phyloP scores from a whole-genome alignment of 1,284 basidiomycete species.

The Hypsizygus ulmarius region DNA sequence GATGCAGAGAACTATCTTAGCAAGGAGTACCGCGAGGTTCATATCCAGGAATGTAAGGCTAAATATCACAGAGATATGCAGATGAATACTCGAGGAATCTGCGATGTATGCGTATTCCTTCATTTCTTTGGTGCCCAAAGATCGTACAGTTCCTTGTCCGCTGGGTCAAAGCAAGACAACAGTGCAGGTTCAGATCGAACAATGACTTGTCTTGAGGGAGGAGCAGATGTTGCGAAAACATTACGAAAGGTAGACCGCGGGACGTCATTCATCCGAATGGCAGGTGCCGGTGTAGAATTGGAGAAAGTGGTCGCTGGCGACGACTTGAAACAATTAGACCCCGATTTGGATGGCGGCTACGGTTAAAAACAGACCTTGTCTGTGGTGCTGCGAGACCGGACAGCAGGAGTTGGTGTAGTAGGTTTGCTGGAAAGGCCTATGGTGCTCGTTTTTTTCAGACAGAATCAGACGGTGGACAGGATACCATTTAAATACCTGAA shows the following conservation, averaged over 20 bases:
- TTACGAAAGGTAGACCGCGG: slow-evolving; percentile 28
- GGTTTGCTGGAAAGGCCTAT: slow-evolving; percentile 11
- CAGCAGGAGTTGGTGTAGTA: slow-evolving; percentile 14
- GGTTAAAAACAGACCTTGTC: slow-evolving; percentile 6
- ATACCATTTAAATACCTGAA: slow-evolving; percentile 6
- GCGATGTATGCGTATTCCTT: slow-evolving; percentile 10
- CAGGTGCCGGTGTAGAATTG: slow-evolving; percentile 24
- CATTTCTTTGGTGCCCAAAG: slow-evolving; percentile 61
- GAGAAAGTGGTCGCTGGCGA: slow-evolving; percentile 36
- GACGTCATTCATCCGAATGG: slow-evolving; percentile 25
- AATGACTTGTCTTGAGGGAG: slow-evolving; percentile 37
- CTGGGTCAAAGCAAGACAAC: slow-evolving; percentile 67
- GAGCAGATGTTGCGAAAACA: slow-evolving; percentile 26
- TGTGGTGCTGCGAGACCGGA: slow-evolving; percentile 11
- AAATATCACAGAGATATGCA: background rate
- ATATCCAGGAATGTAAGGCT: background rate
- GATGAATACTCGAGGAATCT: background rate
- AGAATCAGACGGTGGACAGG: background rate
- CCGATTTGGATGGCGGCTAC: background rate
- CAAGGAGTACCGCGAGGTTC: no score
- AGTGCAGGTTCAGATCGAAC: slow-evolving; percentile 64
- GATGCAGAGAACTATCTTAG: no score
- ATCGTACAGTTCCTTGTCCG: slow-evolving; percentile 70
- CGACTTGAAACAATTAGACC: background rate
- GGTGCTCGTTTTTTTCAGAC: slow-evolving; percentile 3